Conservation (phyloP, 208 protist species). For the Wallacemonas rigidus region DNA sequence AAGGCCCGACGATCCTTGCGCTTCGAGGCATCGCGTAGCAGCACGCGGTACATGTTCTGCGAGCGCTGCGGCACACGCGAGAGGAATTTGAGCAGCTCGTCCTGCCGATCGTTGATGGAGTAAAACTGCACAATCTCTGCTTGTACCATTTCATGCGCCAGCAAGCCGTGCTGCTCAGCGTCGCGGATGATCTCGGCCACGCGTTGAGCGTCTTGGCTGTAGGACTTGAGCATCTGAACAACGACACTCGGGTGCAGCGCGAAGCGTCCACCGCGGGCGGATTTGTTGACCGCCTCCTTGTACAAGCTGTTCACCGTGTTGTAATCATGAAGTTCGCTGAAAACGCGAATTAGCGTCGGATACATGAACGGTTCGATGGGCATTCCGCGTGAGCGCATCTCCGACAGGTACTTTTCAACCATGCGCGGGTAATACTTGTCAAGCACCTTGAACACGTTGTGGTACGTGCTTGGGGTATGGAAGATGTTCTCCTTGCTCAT, state of each 20-base stretch:
- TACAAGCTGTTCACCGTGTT: constrained; percentile 73
- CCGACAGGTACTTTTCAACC: constrained; percentile 84
- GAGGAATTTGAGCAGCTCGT: constrained; percentile 64
- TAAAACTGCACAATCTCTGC: constrained; percentile 78
- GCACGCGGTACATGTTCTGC: constrained; percentile 70
- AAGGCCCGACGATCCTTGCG: constrained; percentile 57
- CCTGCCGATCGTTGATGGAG: constrained; percentile 48
- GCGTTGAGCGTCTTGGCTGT: constrained; percentile 43
- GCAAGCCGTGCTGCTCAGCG: constrained; percentile 67
- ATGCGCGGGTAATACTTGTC: constrained; percentile 89
- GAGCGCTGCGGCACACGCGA: constrained; percentile 62
- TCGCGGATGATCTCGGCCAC: constrained; percentile 65
- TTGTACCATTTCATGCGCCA: constrained; percentile 73
- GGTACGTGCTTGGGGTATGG: constrained; percentile 83
- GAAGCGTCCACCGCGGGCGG: constrained; percentile 27
- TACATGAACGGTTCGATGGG: constrained; percentile 82
- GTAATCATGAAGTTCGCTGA: constrained; percentile 68
- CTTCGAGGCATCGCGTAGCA: constrained; percentile 76
- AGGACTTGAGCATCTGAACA: constrained; percentile 70
- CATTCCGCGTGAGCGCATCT: constrained; percentile 81
- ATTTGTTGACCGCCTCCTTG: constrained; percentile 66
- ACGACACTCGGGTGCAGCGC: constrained; percentile 54
- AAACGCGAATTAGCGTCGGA: constrained; percentile 86
- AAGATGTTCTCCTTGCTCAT: constrained; percentile 79
- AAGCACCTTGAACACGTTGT: constrained; percentile 83